phyloP scores from a whole-genome alignment of 345 rosid species.

The Corchorus capsularis region DNA sequence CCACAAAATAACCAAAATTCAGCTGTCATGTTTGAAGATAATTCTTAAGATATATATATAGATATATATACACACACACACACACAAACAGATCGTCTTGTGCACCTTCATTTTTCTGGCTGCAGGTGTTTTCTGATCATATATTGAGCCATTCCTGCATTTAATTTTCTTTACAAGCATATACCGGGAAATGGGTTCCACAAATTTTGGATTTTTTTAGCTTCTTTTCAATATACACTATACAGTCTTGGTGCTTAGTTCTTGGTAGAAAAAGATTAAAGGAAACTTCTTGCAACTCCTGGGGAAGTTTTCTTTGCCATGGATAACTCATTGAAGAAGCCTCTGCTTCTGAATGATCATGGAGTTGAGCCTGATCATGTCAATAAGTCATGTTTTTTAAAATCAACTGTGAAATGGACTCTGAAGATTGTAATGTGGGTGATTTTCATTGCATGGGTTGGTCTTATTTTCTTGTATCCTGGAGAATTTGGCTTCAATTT shows the following conservation, averaged over 20 bases:
- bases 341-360: constrained; percentile 38
- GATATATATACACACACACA: not conserved
- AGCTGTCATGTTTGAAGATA: too few species aligned
- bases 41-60: not conserved
- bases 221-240: not conserved
- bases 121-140: not conserved
- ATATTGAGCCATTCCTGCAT: not conserved
- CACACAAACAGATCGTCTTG: too few species aligned
- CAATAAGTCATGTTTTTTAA: constrained; percentile 32
- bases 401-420: constrained; percentile 51
- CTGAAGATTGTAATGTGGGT: constrained; percentile 55
- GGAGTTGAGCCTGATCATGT: constrained; percentile 10
- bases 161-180: not conserved
- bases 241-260: not conserved
- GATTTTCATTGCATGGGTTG: constrained; percentile 59
- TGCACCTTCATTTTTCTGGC: not conserved
- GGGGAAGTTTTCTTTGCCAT: constrained; percentile 21
- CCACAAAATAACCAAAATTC: too few species aligned
- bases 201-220: not conserved
- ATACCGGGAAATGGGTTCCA: not conserved
- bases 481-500: constrained; percentile 41
- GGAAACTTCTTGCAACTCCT: not conserved
- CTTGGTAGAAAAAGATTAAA: not conserved
- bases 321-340: constrained; percentile 37
- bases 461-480: constrained; percentile 53